Conservation (phyloP, 345 rosid genomes). For the Murraya koenigii region DNA sequence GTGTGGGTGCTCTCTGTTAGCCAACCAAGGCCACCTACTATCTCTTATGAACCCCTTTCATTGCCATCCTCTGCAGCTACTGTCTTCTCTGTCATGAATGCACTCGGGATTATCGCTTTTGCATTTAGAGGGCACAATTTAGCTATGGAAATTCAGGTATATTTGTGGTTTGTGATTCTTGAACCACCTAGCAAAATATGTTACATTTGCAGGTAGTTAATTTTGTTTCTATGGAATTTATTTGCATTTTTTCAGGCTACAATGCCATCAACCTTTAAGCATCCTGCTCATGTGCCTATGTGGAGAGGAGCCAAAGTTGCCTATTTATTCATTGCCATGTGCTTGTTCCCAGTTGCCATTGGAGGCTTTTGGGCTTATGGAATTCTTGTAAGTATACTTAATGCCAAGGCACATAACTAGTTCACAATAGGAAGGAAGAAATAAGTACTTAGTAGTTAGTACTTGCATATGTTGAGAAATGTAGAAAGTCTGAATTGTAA, state of each 20-base stretch:
- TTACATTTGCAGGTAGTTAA: background rate
- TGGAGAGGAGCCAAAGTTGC: constrained; percentile 99
- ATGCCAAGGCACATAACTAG: background rate
- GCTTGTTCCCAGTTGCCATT: constrained; percentile 83
- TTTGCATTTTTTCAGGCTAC: constrained; percentile 57
- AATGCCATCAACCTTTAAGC: constrained; percentile 97
- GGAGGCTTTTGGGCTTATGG: constrained; percentile 99
- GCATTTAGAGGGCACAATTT: constrained; percentile 95
- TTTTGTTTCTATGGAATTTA: background rate
- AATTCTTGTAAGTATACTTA: constrained; percentile 61
- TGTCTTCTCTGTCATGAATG: constrained; percentile 71
- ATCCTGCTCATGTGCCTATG: constrained; percentile 98
- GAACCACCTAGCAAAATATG: background rate
- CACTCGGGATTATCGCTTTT: constrained; percentile 92
- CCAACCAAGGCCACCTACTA: constrained; percentile 73
- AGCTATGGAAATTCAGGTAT: constrained; percentile 90
- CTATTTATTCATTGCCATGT: constrained; percentile 81
- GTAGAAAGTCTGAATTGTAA: background rate
- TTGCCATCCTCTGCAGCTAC: constrained; percentile 61
- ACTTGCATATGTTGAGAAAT: background rate
- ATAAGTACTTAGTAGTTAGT: background rate
- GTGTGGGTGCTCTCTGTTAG: constrained; percentile 98
- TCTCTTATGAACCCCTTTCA: constrained; percentile 74
- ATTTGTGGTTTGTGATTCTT: background rate
- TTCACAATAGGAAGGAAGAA: background rate